These are phyloP conservation scores for Nemania diffusa DNA, from an alignment of 2,329 filamentous ascomycete genomes.

Conservation along the genomic window DNA sequence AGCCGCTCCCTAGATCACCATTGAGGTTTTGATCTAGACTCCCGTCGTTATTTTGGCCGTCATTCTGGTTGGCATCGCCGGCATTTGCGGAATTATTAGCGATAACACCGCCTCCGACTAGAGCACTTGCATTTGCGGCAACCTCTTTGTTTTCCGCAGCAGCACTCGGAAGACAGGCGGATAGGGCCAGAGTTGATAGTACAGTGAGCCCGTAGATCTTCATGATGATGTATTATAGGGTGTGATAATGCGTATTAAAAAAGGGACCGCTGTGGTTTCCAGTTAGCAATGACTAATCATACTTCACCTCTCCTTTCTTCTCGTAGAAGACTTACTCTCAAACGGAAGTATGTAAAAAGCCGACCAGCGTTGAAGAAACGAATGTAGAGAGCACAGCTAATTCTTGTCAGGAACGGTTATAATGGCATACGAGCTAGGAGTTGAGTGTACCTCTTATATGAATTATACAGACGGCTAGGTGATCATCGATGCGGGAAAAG, in stretches of 20 bases:
- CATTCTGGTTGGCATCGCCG: conserved; percentile 28
- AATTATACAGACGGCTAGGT: background rate
- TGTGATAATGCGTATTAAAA: conserved; percentile 15
- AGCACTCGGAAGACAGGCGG: conserved; percentile 40
- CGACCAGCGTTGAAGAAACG: conserved; percentile 32
- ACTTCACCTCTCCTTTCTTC: background rate
- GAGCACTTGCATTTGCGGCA: conserved; percentile 5
- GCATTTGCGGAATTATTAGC: conserved; percentile 32
- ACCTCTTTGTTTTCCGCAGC: conserved; percentile 23
- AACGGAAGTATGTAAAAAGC: conserved; percentile 36
- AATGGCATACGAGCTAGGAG: background rate
- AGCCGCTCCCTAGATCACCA: conserved; percentile 31
- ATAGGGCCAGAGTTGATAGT: conserved; percentile 43
- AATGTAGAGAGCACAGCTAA: conserved; percentile 47
- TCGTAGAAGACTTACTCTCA: conserved; percentile 39
- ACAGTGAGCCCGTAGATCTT: conserved; percentile 41
- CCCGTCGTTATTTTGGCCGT: background rate
- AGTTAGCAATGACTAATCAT: conserved; percentile 1
- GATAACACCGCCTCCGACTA: conserved; percentile 23
- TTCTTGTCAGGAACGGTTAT: conserved; percentile 26
- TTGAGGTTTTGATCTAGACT: conserved; percentile 15
- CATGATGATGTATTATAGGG: conserved; percentile 38
- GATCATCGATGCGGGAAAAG: background rate
- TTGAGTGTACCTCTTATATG: conserved; percentile 27
- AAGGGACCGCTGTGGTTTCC: conserved; percentile 2